Conservation (phyloP, 2,329 filamentous ascomycete species). For the Nannizzia gypsea region DNA sequence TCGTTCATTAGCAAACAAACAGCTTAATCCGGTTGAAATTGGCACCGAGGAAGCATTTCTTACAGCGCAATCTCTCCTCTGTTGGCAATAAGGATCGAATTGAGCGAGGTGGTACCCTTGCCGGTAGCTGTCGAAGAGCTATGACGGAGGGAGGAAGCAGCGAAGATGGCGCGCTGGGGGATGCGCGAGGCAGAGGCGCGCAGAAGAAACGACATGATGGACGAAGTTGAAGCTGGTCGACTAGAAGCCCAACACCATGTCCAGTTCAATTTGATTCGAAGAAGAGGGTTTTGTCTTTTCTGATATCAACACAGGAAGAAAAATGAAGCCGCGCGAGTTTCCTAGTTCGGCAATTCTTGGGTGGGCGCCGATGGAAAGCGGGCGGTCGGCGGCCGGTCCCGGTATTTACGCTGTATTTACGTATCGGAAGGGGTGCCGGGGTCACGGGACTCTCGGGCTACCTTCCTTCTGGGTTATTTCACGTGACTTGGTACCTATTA, state of each 20-base stretch:
- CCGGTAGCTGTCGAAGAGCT: conserved; percentile 10
- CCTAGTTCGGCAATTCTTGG: conserved; percentile 1
- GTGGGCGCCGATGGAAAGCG: conserved; percentile 8
- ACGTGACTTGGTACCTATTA: conserved; percentile 2
- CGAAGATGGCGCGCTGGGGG: conserved; percentile 12
- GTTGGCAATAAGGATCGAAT: conserved; percentile 88
- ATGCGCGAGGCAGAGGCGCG: conserved; percentile 14
- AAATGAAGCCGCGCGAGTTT: background rate
- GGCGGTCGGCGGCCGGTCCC: background rate
- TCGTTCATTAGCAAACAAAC: background rate
- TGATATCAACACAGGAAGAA: background rate
- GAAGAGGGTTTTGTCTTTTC: background rate
- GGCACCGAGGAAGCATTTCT: conserved; percentile 13
- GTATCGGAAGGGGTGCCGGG: background rate
- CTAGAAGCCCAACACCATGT: conserved; percentile 1
- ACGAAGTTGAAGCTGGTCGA: conserved; percentile 1
- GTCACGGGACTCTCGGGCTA: background rate
- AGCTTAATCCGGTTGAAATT: too few relatives aligned
- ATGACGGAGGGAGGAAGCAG: conserved; percentile 8
- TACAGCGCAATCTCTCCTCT: conserved; percentile 86
- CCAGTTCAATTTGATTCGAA: background rate
- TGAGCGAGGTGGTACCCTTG: conserved; percentile 34
- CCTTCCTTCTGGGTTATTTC: background rate
- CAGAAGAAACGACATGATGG: conserved; percentile 13
- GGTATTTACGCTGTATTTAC: conserved; percentile 3